Base-by-base conservation (phyloP, 176 grass and related monocot species). In the Musa troglodytarum region DNA sequence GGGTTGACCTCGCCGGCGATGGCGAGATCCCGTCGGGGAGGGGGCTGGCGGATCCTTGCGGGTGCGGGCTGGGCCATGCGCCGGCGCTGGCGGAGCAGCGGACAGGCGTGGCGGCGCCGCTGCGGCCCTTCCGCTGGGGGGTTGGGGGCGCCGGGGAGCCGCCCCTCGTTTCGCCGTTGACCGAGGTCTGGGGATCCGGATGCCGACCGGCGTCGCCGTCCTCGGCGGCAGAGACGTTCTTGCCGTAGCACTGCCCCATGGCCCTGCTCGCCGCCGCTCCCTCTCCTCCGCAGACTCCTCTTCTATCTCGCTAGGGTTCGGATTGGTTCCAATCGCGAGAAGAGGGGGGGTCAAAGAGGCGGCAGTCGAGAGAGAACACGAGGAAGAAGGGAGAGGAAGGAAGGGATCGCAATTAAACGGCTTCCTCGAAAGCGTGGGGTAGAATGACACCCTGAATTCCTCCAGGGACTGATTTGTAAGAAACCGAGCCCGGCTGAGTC, bases 181-280 rank as follows among this genome's bases (percentile, higher is more conserved):
- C 78, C 11, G 83, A 66, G 1, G 63, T 80, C 14, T 76, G 77
- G 13, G 34, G 34, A 43, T 43, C 34, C 34, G 4, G 34, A 43
- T 43, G 34, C 6, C 3, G 34, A 43, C 34, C 34, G 34, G 23
- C 80, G 0, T 75, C 74, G 64, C 26, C 82, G 15, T 68, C 79
- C 72, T 54, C 68, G 12, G 72, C 79, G 72, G 77, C 78, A 56
- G 90, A 87, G 77, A 73, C 58, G 65, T 84, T 86, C 84, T 87
- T 99, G 16, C 91, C 91, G 80, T 99, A 86, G 84, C 95, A 99
- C 95, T 99, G 95, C 52, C 95, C 95, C 95, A 94, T 99, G 75
- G 72, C 71, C 28, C 9, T n/a, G 28, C 25, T 0, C 34, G 61
- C 14, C 65, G 19, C 21, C 59, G 61, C 79, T 77, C 50, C 56